Conservation (phyloP, 2,329 filamentous ascomycete genomes). For the Alternaria sp. region DNA sequence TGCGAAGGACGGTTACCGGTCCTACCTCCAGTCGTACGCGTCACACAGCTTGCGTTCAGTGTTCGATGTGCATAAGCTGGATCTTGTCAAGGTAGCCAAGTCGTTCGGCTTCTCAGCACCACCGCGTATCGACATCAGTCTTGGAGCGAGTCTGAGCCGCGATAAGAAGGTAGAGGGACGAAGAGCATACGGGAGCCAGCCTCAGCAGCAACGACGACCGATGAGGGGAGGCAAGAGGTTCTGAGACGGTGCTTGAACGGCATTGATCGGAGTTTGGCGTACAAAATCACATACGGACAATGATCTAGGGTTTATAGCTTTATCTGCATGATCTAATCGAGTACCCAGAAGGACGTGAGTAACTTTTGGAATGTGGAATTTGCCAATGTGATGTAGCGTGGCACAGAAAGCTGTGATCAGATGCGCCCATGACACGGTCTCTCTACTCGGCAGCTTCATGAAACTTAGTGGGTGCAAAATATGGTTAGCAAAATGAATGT, state of each 20-base stretch:
- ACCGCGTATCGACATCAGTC: conserved; percentile 78
- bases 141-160: conserved; percentile 78
- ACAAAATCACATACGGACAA: conserved; percentile 11
- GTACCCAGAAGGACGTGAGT: neutral
- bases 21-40: conserved; percentile 94
- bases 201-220: conserved; percentile 63
- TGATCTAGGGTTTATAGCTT: conserved; percentile 1
- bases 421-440: neutral
- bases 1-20: conserved; percentile 78
- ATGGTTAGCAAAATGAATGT: neutral
- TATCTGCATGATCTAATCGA: conserved; percentile 8
- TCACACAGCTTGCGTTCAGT: conserved; percentile 83
- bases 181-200: conserved; percentile 80
- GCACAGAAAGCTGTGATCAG: too few species aligned
- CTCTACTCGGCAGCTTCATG: neutral
- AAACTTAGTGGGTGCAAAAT: neutral
- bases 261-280: conserved; percentile 26
- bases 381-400: neutral
- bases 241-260: conserved; percentile 14
- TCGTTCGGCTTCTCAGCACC: conserved; percentile 81
- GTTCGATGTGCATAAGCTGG: conserved; percentile 83
- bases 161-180: conserved; percentile 72
- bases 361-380: neutral
- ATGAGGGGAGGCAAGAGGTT: conserved; percentile 57
- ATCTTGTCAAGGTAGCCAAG: conserved; percentile 84